Conservation (phyloP, 2,329 filamentous ascomycete species). For the Penicillium sp. region DNA sequence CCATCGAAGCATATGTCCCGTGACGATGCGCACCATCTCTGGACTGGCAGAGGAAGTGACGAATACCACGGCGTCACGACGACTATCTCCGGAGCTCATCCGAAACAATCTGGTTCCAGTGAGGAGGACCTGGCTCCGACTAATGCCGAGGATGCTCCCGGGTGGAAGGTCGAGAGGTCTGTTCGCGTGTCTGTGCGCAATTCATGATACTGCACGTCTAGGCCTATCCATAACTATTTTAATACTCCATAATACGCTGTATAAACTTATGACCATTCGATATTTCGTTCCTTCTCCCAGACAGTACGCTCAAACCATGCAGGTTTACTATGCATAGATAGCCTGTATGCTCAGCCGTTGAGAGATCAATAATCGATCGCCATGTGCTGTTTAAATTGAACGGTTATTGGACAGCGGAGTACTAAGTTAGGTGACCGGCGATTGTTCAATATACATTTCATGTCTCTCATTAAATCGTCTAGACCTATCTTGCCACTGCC, state of each 20-base stretch:
- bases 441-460: too few relatives aligned
- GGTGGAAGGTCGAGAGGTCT: conserved; percentile 23
- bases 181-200: conserved; percentile 22
- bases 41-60: conserved; percentile 19
- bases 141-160: neutral
- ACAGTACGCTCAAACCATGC: neutral
- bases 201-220: neutral
- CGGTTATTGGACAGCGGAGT: too few relatives aligned
- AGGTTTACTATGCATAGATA: neutral
- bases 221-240: neutral
- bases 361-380: neutral
- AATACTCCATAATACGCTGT: neutral
- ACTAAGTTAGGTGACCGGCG: neutral
- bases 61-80: conserved; percentile 25
- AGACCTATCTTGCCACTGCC: neutral
- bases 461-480: neutral
- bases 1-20: conserved; percentile 6
- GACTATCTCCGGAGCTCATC: conserved; percentile 20
- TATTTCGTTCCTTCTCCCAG: neutral
- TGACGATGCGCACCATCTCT: conserved; percentile 14
- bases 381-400: neutral
- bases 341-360: neutral
- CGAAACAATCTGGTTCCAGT: conserved; percentile 17
- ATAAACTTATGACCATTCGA: neutral
- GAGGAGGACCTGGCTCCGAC: conserved; percentile 21